phyloP scores from a whole-genome alignment of 495 filamentous ascomycete species.

The Entonaema liquescens region DNA sequence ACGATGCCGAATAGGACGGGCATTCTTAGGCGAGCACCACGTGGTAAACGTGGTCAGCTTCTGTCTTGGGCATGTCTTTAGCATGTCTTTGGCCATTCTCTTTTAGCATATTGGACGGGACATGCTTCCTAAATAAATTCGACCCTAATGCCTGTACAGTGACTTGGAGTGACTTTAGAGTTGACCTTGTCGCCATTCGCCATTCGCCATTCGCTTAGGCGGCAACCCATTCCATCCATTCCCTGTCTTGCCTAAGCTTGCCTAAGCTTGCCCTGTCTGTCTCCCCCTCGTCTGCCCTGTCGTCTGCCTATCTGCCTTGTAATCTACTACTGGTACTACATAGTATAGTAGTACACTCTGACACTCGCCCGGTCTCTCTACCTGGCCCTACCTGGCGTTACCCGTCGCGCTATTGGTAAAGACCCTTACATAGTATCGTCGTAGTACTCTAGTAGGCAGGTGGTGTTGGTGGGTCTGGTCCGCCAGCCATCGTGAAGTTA shows the following conservation, averaged over 20 bases:
- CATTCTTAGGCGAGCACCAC: conserved; percentile 40
- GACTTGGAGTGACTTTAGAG: background rate
- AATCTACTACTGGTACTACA: too few species aligned
- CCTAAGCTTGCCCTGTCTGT: background rate
- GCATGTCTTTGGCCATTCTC: too few species aligned
- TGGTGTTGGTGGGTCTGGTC: conserved; percentile 40
- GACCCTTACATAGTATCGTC: conserved; percentile 38
- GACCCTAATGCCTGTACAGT: conserved; percentile 1
- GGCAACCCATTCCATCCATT: conserved; percentile 26
- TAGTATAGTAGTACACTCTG: background rate
- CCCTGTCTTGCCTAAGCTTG: background rate
- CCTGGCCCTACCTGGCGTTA: background rate
- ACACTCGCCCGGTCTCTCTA: background rate
- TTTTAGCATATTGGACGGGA: conserved; percentile 17
- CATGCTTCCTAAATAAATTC: conserved; percentile 38
- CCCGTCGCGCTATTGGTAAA: conserved; percentile 39
- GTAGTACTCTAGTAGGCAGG: conserved; percentile 39
- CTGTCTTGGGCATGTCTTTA: conserved; percentile 30
- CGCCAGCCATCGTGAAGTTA: conserved; percentile 42
- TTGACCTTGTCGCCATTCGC: conserved; percentile 3
- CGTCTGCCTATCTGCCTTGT: background rate
- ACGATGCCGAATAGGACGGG: conserved; percentile 32
- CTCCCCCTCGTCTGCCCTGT: too few species aligned
- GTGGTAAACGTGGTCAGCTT: conserved; percentile 43
- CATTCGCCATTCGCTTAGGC: conserved; percentile 40